phyloP scores from a whole-genome alignment of 805 yeast species.

The Barnettozyma salicaria region DNA sequence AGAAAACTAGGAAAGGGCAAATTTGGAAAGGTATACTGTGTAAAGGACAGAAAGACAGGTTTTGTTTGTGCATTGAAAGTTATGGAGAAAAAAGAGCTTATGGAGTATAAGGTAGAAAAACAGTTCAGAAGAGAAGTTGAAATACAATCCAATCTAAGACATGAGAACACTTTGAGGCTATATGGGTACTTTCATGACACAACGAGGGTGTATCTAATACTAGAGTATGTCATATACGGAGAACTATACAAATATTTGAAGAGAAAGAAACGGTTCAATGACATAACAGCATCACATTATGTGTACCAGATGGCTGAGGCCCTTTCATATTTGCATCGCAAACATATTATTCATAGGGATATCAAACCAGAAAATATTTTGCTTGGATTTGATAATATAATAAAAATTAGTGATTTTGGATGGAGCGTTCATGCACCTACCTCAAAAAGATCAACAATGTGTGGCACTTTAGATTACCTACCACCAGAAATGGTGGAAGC shows the following conservation, averaged over 20 bases:
- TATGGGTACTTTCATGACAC: slow-evolving; percentile 84
- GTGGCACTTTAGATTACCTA: slow-evolving; percentile 91
- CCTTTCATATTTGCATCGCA: slow-evolving; percentile 67
- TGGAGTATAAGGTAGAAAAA: slow-evolving; percentile 68
- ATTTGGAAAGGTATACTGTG: slow-evolving; percentile 90
- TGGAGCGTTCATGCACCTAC: slow-evolving; percentile 77
- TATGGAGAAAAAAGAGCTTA: slow-evolving; percentile 78
- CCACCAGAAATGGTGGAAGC: slow-evolving; percentile 95
- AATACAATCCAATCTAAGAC: slow-evolving; percentile 74
- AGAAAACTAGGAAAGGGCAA: slow-evolving; percentile 87
- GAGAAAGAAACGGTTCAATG: slow-evolving; percentile 61
- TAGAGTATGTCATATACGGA: slow-evolving; percentile 83
- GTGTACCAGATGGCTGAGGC: slow-evolving; percentile 81
- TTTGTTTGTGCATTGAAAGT: slow-evolving; percentile 86
- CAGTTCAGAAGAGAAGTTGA: slow-evolving; percentile 90
- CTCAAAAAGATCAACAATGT: slow-evolving; percentile 67
- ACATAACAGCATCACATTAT: slow-evolving; percentile 69
- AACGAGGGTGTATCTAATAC: slow-evolving; percentile 69
- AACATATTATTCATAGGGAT: slow-evolving; percentile 84
- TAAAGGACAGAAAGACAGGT: slow-evolving; percentile 65
- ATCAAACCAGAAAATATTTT: slow-evolving; percentile 91
- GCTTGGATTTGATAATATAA: slow-evolving; percentile 64
- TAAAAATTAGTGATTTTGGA: slow-evolving; percentile 91
- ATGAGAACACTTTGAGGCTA: slow-evolving; percentile 72
- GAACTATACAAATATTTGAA: slow-evolving; percentile 76